Conservation (phyloP, 2,329 filamentous ascomycete species). For the Exophiala aquamarina region DNA sequence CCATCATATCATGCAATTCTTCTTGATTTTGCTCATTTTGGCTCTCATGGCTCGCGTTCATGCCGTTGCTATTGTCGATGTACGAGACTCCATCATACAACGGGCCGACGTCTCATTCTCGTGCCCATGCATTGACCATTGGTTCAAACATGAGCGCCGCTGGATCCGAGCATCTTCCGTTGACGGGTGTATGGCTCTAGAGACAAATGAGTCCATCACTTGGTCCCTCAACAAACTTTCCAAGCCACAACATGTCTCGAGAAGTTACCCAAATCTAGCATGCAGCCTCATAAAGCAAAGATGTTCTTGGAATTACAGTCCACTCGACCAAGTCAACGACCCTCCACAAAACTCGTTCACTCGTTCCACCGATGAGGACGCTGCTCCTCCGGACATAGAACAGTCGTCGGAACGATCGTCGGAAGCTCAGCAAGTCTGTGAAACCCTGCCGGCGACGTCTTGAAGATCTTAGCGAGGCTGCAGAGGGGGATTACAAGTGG, state of each 20-base stretch:
- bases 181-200: constrained; percentile 14
- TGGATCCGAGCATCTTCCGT: constrained; percentile 15
- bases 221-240: constrained; percentile 13
- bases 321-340: constrained; percentile 2
- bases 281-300: constrained; percentile 5
- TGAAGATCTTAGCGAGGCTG: too few species aligned
- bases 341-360: too few species aligned
- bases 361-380: not conserved
- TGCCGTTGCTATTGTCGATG: too few species aligned
- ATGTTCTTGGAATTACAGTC: constrained; percentile 16
- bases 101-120: constrained; percentile 5
- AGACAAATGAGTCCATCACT: constrained; percentile 5
- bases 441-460: too few species aligned
- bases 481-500: too few species aligned
- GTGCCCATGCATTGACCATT: constrained; percentile 14
- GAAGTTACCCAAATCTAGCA: constrained; percentile 9
- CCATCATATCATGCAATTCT: too few species aligned
- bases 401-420: too few species aligned
- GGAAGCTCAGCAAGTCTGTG: too few species aligned
- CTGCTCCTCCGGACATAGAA: too few species aligned
- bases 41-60: too few species aligned
- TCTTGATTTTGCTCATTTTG: too few species aligned
- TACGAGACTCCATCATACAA: not conserved
- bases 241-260: constrained; percentile 10
- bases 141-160: constrained; percentile 9